Conservation (phyloP, 2,329 filamentous ascomycete species). For the Talaromyces sp. region DNA sequence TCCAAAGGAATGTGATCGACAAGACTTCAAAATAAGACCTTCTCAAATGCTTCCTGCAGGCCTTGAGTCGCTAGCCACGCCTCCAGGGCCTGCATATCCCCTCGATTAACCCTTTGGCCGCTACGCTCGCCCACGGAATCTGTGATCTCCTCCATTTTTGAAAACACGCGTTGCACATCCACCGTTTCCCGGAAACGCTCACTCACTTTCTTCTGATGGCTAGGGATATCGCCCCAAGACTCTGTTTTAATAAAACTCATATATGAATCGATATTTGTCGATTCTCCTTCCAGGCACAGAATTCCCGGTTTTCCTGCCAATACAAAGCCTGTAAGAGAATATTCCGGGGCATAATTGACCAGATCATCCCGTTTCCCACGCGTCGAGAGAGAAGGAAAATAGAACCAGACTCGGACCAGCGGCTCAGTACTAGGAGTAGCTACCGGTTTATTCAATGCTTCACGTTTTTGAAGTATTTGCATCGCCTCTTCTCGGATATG, state of each 20-base stretch:
- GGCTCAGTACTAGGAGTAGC: constrained; percentile 20
- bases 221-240: constrained; percentile 61
- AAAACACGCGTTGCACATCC: not conserved
- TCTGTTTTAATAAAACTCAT: constrained; percentile 64
- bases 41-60: not conserved
- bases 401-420: constrained; percentile 59
- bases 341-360: constrained; percentile 52
- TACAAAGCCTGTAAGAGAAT: constrained; percentile 58
- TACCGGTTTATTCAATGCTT: not conserved
- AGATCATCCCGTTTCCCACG: constrained; percentile 58
- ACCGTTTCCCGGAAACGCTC: constrained; percentile 50
- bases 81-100: not conserved
- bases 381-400: constrained; percentile 61
- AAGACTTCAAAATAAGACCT: not conserved
- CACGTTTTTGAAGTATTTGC: constrained; percentile 28
- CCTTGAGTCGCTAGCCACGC: not conserved
- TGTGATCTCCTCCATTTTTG: not conserved
- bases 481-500: constrained; percentile 40
- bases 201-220: constrained; percentile 61
- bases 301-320: constrained; percentile 59
- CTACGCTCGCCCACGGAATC: not conserved
- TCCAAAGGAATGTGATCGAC: not conserved
- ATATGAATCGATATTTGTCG: constrained; percentile 53
- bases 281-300: constrained; percentile 21
- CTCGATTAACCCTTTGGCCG: not conserved